Conservation (phyloP, 495 filamentous ascomycete genomes). For the Saxophila tyrrhenica region DNA sequence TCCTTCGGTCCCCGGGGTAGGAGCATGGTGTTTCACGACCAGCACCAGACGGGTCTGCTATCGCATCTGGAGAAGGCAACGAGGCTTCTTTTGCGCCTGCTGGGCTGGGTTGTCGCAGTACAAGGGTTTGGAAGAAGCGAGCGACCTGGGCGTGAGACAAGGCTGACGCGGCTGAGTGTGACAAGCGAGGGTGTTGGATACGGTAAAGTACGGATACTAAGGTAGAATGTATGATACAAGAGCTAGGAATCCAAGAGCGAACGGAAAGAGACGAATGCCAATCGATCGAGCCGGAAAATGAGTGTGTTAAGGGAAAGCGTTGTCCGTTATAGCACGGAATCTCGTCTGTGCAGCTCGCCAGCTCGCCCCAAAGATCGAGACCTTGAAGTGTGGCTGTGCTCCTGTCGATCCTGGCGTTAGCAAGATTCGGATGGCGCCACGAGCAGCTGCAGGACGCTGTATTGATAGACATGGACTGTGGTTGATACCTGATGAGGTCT, state of each 20-base stretch:
- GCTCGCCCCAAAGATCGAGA: too few relatives aligned
- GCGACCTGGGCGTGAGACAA: not conserved
- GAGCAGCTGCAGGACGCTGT: too few relatives aligned
- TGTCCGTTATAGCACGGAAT: not conserved
- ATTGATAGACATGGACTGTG: too few relatives aligned
- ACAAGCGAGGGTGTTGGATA: not conserved
- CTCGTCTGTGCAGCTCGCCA: too few relatives aligned
- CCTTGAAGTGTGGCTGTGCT: not conserved
- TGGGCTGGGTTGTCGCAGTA: not conserved
- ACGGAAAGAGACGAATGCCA: not conserved
- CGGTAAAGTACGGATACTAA: not conserved
- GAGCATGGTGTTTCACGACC: not conserved
- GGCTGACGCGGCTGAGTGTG: not conserved
- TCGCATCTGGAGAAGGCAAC: not conserved
- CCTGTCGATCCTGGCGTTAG: too few relatives aligned
- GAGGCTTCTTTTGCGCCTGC: not conserved
- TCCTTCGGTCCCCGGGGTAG: not conserved
- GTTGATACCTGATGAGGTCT: too few relatives aligned
- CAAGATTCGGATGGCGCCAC: too few relatives aligned
- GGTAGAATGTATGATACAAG: not conserved
- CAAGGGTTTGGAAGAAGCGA: too few relatives aligned
- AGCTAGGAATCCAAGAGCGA: not conserved
- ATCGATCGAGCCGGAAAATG: not conserved
- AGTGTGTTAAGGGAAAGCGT: not conserved
- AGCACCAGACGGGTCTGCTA: not conserved